phyloP scores from a whole-genome alignment of 2,329 filamentous ascomycete species.

The Chaetomium globosum region DNA sequence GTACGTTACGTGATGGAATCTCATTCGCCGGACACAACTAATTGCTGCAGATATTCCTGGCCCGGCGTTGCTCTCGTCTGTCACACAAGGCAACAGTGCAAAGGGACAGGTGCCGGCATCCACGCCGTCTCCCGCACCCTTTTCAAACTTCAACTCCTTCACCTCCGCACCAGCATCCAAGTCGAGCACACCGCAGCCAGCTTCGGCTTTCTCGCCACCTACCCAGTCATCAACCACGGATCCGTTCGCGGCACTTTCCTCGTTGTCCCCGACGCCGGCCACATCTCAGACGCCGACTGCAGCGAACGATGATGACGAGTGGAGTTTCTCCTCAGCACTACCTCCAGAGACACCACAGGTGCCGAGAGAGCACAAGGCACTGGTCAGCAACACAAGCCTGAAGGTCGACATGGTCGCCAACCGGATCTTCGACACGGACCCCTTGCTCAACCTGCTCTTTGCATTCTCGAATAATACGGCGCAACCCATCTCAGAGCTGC shows the following conservation, averaged over 20 bases:
- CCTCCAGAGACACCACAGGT: slow-evolving; percentile 57
- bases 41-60: slow-evolving; percentile 61
- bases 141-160: slow-evolving; percentile 60
- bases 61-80: slow-evolving; percentile 64
- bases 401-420: slow-evolving; percentile 73
- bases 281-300: slow-evolving; percentile 42
- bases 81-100: slow-evolving; percentile 64
- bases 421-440: slow-evolving; percentile 55
- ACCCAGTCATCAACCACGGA: slow-evolving; percentile 46
- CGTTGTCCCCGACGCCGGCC: slow-evolving; percentile 44
- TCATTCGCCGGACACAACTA: slow-evolving; percentile 33
- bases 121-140: slow-evolving; percentile 46
- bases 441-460: slow-evolving; percentile 70
- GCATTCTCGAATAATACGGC: slow-evolving; percentile 81
- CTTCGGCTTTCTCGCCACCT: slow-evolving; percentile 51
- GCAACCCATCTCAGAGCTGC: slow-evolving; percentile 73
- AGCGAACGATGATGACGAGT: slow-evolving; percentile 78
- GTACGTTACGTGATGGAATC: slow-evolving; percentile 49
- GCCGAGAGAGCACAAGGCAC: slow-evolving; percentile 64
- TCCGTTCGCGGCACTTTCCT: slow-evolving; percentile 57
- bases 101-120: slow-evolving; percentile 47
- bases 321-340: slow-evolving; percentile 87
- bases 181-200: slow-evolving; percentile 57
- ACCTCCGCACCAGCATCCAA: slow-evolving; percentile 55
- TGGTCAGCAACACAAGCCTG: slow-evolving; percentile 70